Evolutionary conservation across 169 alveolate genomes (phyloP), one percentile per base, ranked within the genome.

Genomic region (Cryptosporidium parvum): DNA sequence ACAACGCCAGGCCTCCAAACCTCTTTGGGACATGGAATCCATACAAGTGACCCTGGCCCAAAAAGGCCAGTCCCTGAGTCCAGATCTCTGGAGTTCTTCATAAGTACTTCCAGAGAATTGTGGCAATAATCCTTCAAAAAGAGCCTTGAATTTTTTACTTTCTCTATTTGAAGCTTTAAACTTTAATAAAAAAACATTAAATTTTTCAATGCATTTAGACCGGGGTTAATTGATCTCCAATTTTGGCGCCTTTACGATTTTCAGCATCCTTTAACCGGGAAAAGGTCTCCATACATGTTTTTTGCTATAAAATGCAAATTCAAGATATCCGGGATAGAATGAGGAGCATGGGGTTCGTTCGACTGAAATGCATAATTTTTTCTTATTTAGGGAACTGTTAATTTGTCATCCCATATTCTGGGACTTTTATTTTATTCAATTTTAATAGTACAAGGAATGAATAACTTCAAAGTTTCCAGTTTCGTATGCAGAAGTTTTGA

Each of bases 1-100:
- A 80, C 53, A 3, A 80, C 68, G 29, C 89, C 89, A 2, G 72
- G 89, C 56, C 75, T 80, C 89, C 89, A 80, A n/a, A 80, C 89
- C 52, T 80, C 89, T 65, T 48, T 80, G 33, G 56, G 75, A 65
- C 89, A 80, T 26, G 89, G 89, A 62, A 80, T 65, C 89, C 89
- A 80, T 45, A 80, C 89, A 33, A 80, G 53, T 5, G 80, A 80
- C 44, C 89, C 89, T 51, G 75, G 80, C 9, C 62, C 45, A 26
- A 62, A 80, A 14, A 80, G 35, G 10, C 71, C 72, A 10, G 44
- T 23, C 21, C 35, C 71, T 23, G 69, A 45, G 61, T 71, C 67
- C 65, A 48, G 48, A 51, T 71, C 69, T 26, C 67, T 31, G 61
- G 48, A 51, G 51, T 26, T 48, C 21, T 35, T 29, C 67, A 42